phyloP scores from a whole-genome alignment of 768 basidiomycete genomes.

The Termitomyces sp. region DNA sequence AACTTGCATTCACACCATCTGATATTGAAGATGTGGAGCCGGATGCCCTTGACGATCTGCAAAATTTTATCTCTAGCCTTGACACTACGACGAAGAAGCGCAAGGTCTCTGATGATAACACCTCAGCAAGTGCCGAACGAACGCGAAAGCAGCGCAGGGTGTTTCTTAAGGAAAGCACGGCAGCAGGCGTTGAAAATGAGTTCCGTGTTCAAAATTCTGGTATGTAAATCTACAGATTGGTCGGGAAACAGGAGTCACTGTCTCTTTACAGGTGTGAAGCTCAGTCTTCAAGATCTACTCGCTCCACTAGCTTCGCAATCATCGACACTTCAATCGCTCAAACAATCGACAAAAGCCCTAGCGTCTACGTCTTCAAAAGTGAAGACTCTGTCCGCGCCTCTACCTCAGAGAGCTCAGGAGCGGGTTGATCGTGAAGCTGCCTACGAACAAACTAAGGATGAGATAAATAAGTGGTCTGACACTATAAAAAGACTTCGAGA shows the following conservation, averaged over 20 bases:
- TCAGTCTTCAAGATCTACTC: slow-evolving; percentile 70
- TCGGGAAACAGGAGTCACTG: background rate
- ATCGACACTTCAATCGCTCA: slow-evolving; percentile 53
- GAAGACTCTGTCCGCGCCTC: slow-evolving; percentile 72
- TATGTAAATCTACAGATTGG: slow-evolving; percentile 18
- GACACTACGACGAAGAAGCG: slow-evolving; percentile 61
- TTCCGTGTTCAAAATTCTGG: slow-evolving; percentile 55
- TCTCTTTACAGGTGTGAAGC: slow-evolving; percentile 38
- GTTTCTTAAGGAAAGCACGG: slow-evolving; percentile 63
- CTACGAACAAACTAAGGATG: slow-evolving; percentile 87
- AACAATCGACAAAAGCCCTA: slow-evolving; percentile 64
- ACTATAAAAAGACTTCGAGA: slow-evolving; percentile 92
- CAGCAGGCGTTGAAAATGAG: slow-evolving; percentile 77
- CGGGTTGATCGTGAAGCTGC: slow-evolving; percentile 90
- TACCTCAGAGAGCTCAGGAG: slow-evolving; percentile 84
- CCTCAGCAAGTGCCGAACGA: slow-evolving; percentile 16
- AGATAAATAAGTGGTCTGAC: slow-evolving; percentile 89
- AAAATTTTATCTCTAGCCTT: slow-evolving; percentile 65
- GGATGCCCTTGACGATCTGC: slow-evolving; percentile 63
- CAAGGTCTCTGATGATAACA: slow-evolving; percentile 42
- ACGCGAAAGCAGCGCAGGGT: slow-evolving; percentile 49
- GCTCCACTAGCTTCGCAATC: slow-evolving; percentile 63
- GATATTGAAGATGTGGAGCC: slow-evolving; percentile 47
- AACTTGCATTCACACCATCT: slow-evolving; percentile 36
- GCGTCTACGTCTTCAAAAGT: slow-evolving; percentile 42